Evolutionary conservation across 441 rosid species (phyloP).

Genomic region (Gossypium trilobum): DNA sequence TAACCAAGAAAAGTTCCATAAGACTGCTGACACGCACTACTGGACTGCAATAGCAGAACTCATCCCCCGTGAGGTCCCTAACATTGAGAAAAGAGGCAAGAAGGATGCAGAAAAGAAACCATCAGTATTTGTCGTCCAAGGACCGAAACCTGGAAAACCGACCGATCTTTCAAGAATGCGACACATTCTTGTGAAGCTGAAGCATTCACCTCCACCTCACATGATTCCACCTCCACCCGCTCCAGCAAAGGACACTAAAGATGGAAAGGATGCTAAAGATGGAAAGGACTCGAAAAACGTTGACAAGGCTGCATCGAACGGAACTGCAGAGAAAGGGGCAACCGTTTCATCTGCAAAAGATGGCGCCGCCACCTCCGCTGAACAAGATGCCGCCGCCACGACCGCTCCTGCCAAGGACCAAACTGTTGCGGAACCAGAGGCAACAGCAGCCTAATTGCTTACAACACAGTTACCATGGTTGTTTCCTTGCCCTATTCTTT

Average conservation of each 20-base stretch:
- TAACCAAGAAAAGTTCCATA: slow-evolving; percentile 71
- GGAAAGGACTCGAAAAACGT: slow-evolving; percentile 23
- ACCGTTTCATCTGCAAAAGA: slow-evolving; percentile 23
- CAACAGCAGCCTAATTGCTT: slow-evolving; percentile 27
- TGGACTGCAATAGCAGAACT: slow-evolving; percentile 75
- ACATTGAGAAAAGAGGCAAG: slow-evolving; percentile 56
- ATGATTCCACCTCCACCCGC: slow-evolving; percentile 48
- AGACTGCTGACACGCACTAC: slow-evolving; percentile 61
- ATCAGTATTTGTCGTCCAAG: slow-evolving; percentile 30
- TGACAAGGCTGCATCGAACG: slow-evolving; percentile 21
- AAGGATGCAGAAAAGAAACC: slow-evolving; percentile 39
- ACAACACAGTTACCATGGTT: background rate
- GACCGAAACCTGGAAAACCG: slow-evolving; percentile 49
- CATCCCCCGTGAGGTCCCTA: slow-evolving; percentile 59
- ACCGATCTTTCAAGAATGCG: slow-evolving; percentile 46
- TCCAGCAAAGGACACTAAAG: slow-evolving; percentile 35
- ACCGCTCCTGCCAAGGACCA: slow-evolving; percentile 19
- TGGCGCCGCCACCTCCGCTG: slow-evolving; percentile 21
- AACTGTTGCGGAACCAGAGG: slow-evolving; percentile 26
- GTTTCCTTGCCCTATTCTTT: slow-evolving; percentile 2
- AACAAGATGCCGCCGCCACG: slow-evolving; percentile 22
- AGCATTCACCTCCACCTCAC: slow-evolving; percentile 38
- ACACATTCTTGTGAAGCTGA: slow-evolving; percentile 42
- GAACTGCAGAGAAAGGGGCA: slow-evolving; percentile 23
- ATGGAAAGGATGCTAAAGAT: slow-evolving; percentile 25